Conservation (phyloP, 805 yeast genomes). For the Candida arabinofermentans region DNA sequence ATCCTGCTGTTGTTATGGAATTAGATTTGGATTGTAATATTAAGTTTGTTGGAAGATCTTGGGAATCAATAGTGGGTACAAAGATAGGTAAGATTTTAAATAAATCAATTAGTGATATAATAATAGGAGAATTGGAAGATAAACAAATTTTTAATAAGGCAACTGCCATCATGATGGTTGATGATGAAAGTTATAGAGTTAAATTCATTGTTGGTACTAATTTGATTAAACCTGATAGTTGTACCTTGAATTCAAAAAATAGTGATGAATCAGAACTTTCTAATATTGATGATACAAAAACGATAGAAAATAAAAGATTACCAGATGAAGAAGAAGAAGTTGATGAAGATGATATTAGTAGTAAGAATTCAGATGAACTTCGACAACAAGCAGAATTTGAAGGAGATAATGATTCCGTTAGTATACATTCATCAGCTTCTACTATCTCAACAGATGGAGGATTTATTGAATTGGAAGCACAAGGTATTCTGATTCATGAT, state of each 20-base stretch:
- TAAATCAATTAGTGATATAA: conserved; percentile 57
- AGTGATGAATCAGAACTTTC: too few relatives aligned
- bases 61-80: conserved; percentile 79
- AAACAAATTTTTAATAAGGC: conserved; percentile 66
- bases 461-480: conserved; percentile 80
- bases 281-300: not conserved
- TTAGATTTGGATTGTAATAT: conserved; percentile 75
- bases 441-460: conserved; percentile 54
- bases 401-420: conserved; percentile 22
- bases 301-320: too few relatives aligned
- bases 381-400: not conserved
- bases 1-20: conserved; percentile 79
- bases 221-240: conserved; percentile 8
- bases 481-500: conserved; percentile 81
- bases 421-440: conserved; percentile 27
- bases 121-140: conserved; percentile 64
- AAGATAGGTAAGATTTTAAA: conserved; percentile 47
- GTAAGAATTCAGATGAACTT: conserved; percentile 2
- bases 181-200: conserved; percentile 75
- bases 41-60: conserved; percentile 67
- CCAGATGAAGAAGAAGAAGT: not conserved
- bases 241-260: too few relatives aligned
- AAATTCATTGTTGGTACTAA: conserved; percentile 52
- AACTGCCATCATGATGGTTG: conserved; percentile 61
- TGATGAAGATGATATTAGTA: not conserved